A percentile compares a stretch with the other conserved stretches of the same genome.
Conservation (phyloP, 2,329 filamentous ascomycete species). For the Sclerotinia minor region DNA sequence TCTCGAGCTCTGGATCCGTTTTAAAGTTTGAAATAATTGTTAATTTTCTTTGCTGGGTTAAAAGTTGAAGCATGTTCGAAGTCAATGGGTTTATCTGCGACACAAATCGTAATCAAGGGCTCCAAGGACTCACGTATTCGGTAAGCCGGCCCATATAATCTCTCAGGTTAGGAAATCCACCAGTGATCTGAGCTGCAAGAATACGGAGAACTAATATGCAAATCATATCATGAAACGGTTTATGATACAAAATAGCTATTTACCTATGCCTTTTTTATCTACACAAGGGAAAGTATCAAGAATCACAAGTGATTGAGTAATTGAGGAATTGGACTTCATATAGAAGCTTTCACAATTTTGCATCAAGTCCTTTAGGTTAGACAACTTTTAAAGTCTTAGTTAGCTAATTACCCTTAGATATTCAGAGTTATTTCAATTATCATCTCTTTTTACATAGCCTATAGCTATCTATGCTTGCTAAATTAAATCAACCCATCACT, state of each 20-base stretch:
- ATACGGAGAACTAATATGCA: not conserved
- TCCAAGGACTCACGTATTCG: constrained; percentile 23
- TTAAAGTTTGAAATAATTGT: constrained; percentile 24
- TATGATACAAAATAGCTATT: not conserved
- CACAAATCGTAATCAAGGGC: constrained; percentile 24
- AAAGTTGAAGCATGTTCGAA: constrained; percentile 21
- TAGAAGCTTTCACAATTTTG: not conserved
- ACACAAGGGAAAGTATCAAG: not conserved
- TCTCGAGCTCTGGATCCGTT: not conserved
- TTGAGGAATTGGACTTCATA: not conserved
- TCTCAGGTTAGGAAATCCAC: not conserved
- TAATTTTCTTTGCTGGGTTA: constrained; percentile 29
- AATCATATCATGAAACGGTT: constrained; percentile 4
- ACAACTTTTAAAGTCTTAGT: too few relatives aligned
- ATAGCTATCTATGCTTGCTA: constrained; percentile 20
- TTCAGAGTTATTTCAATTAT: constrained; percentile 7
- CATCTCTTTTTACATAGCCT: constrained; percentile 18
- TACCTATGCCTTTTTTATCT: not conserved
- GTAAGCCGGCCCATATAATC: constrained; percentile 14
- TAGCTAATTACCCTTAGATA: not conserved
- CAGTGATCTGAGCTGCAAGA: not conserved
- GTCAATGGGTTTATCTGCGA: constrained; percentile 25
- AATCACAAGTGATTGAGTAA: not conserved
- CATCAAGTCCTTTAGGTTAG: not conserved
- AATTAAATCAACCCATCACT: constrained; percentile 24